These are phyloP conservation scores for Suillus subaureus DNA, from an alignment of 768 basidiomycete genomes.

Conservation along the genomic window DNA sequence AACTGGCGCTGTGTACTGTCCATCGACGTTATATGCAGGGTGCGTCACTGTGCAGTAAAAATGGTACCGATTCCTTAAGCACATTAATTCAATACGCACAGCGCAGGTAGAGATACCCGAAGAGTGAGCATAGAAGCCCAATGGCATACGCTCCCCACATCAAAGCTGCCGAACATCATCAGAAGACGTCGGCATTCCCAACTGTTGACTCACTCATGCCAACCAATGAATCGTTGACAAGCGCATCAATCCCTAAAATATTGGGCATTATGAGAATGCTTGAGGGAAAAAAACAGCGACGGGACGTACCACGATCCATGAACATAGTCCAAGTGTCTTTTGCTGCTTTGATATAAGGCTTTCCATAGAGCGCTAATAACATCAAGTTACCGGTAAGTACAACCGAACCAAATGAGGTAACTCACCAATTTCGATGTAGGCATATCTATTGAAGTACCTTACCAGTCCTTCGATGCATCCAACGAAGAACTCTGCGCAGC, in stretches of 20 bases:
- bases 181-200: conserved; percentile 7
- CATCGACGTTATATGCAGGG: conserved; percentile 71
- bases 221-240: conserved; percentile 83
- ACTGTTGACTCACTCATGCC: conserved; percentile 59
- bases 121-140: conserved; percentile 72
- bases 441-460: conserved; percentile 85
- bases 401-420: background rate
- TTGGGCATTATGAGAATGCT: background rate
- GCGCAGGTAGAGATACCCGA: conserved; percentile 76
- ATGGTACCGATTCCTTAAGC: background rate
- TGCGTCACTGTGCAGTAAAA: conserved; percentile 53
- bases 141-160: conserved; percentile 82
- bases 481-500: conserved; percentile 78
- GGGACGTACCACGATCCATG: conserved; percentile 58
- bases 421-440: conserved; percentile 80
- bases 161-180: conserved; percentile 44
- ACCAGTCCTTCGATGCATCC: conserved; percentile 70
- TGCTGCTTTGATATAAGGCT: conserved; percentile 77
- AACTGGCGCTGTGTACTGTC: conserved; percentile 78
- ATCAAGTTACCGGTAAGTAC: background rate
- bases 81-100: conserved; percentile 42
- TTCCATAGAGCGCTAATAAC: conserved; percentile 73
- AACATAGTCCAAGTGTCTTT: conserved; percentile 84
- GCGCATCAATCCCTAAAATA: conserved; percentile 59
- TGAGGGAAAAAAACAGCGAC: background rate